Base-by-base conservation (phyloP, 129 eudicot species). In the Heracleum sosnowskyi region DNA sequence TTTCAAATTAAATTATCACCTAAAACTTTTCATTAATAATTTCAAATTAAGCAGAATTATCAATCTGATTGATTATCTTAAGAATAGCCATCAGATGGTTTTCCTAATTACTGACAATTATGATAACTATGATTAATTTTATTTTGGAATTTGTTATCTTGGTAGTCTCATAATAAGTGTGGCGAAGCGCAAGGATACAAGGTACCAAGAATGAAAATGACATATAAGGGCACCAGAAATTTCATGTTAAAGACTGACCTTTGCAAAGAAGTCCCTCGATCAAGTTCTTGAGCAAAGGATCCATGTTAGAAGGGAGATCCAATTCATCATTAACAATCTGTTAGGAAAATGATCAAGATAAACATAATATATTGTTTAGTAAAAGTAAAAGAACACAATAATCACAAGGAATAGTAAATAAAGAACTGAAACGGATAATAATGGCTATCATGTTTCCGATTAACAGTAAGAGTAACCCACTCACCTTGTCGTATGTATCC, bases 181-280 rank as follows among this genome's bases (percentile, higher is more conserved):
- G 10, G 33, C 4, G 13, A 60, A 60, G 3, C 40, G 2, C 24
- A 66, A 31, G 24, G 10, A 13, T 66, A 66, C 24, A 1, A 66
- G 72, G 22, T 17, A 66, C 39, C 37, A 64, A 31, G 72, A 66
- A 66, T 0, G 39, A 8, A 31, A 12, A 66, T 33, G 31, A 12
- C 22, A 31, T 10, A 15, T 1, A 1, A 16, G 34, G 11, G 40
- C 24, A 66, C 39, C 22, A 31, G 1, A 9, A 15, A 66, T 66
- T 31, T 66, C 6, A 33, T 4, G 2, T 29, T 33, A 41, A 72
- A 72, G 11, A 29, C 89, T 77, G 24, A 91, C 98, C 98, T 95
- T 91, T 95, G 88, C 98, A 95, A n/a, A 95, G 98, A 82, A 95
- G 91, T 57, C 98, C 98, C 83, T 95, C 94, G 18, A 95, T 81